These are phyloP conservation scores for Oehlia diaphana DNA, from an alignment of 192 early-diverging fungal species.

Conservation along the genomic window DNA sequence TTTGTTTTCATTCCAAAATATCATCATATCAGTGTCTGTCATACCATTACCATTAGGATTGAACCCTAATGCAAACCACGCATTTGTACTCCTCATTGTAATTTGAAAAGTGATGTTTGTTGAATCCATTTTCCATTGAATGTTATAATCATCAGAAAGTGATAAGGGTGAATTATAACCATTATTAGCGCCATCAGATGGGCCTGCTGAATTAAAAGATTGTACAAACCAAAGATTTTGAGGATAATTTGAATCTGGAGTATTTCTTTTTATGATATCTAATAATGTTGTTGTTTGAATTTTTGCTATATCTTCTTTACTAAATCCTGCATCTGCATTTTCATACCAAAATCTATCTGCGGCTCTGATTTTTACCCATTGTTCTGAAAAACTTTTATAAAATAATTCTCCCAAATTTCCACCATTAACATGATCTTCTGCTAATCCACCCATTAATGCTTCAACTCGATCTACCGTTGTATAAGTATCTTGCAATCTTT, in stretches of 20 bases:
- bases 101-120: neutral
- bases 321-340: conserved; percentile 12
- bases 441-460: conserved; percentile 17
- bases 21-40: neutral
- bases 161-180: neutral
- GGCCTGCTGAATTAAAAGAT: neutral
- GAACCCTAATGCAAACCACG: neutral
- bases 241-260: neutral
- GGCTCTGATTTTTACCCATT: conserved; percentile 36
- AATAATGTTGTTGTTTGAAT: neutral
- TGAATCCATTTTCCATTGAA: neutral
- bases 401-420: conserved; percentile 7
- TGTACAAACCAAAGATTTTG: conserved; percentile 1
- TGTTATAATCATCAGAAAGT: neutral
- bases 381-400: neutral
- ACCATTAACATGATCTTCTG: conserved; percentile 4
- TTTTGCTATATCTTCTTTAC: neutral
- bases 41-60: neutral
- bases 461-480: conserved; percentile 16
- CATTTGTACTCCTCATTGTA: neutral
- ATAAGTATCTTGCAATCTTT: conserved; percentile 2
- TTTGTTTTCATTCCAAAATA: neutral
- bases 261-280: neutral
- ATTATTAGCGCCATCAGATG: neutral
- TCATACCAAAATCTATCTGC: conserved; percentile 60